phyloP scores from a whole-genome alignment of 164 flowering plant species.

The Annona cherimola region DNA sequence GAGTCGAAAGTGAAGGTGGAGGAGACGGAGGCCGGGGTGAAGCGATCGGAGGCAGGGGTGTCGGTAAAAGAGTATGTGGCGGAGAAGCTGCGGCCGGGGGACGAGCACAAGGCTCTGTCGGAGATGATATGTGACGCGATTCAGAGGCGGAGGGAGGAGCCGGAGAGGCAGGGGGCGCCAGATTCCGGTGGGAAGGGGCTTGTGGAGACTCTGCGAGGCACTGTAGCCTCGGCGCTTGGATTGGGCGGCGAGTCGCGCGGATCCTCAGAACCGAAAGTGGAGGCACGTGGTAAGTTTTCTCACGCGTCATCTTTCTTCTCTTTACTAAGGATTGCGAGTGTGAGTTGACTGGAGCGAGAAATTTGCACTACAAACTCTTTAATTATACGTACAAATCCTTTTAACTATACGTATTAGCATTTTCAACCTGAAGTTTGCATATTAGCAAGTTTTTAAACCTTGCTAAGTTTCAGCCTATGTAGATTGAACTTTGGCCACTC shows the following conservation, averaged over 20 bases:
- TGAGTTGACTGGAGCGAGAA: no score
- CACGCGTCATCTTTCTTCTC: no score
- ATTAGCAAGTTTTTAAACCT: no score
- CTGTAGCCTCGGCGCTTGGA: slow-evolving; percentile 21
- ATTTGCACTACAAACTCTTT: no score
- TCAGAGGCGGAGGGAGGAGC: slow-evolving; percentile 17
- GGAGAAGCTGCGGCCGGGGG: slow-evolving; percentile 63
- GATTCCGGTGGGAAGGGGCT: slow-evolving; percentile 6
- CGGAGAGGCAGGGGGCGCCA: slow-evolving; percentile 33
- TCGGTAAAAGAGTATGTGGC: slow-evolving; percentile 36
- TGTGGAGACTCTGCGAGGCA: slow-evolving; percentile 16
- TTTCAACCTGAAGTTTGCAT: no score
- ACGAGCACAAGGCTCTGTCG: slow-evolving; percentile 63
- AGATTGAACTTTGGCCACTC: no score
- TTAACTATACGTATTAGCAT: no score
- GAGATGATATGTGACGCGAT: slow-evolving; percentile 42
- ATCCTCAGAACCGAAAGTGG: not conserved
- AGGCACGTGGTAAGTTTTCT: not conserved
- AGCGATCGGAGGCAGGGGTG: not conserved
- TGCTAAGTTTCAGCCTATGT: no score
- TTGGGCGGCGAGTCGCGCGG: slow-evolving; percentile 3
- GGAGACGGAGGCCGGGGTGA: not conserved
- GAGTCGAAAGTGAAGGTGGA: not conserved
- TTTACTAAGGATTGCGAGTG: no score
- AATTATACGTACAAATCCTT: no score